Evolutionary conservation across 257 asterid species (phyloP).

Genomic region (Eustoma russellianum): DNA sequence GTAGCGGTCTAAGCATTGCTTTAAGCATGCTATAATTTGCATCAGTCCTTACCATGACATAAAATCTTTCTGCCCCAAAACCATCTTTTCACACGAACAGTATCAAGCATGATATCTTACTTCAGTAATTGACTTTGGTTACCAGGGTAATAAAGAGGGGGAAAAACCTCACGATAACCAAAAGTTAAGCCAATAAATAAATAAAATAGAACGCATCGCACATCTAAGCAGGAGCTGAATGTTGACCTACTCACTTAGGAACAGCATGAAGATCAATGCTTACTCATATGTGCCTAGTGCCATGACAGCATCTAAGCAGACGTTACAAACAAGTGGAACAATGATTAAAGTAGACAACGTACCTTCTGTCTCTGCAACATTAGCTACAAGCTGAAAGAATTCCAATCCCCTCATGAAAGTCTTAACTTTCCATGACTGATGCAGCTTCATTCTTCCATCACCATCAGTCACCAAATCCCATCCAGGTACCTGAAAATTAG

Average conservation of each 20-base stretch:
- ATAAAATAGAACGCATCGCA: not conserved
- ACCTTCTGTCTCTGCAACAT: slow-evolving; percentile 93
- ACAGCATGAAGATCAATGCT: not conserved
- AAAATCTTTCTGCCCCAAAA: too few species aligned
- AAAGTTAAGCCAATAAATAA: not conserved
- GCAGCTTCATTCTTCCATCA: slow-evolving; percentile 56
- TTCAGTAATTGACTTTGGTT: too few species aligned
- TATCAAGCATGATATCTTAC: too few species aligned
- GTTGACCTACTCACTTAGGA: too few species aligned
- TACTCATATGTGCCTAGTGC: too few species aligned
- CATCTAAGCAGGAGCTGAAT: not conserved
- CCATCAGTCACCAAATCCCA: slow-evolving; percentile 64
- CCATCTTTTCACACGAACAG: too few species aligned
- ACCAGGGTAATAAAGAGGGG: not conserved
- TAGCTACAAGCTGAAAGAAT: slow-evolving; percentile 70
- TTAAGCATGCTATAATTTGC: too few species aligned
- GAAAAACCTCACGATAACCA: too few species aligned
- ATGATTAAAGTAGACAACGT: slow-evolving; percentile 4
- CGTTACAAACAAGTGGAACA: not conserved
- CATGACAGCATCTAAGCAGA: too few species aligned
- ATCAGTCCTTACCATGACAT: too few species aligned
- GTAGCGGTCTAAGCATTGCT: too few species aligned
- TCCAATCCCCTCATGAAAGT: slow-evolving; percentile 80
- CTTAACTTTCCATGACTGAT: slow-evolving; percentile 80
- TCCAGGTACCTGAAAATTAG: slow-evolving; percentile 48